These are phyloP conservation scores for Tephrocybe sp. DNA, from an alignment of 768 basidiomycete genomes.

Conservation along the genomic window DNA sequence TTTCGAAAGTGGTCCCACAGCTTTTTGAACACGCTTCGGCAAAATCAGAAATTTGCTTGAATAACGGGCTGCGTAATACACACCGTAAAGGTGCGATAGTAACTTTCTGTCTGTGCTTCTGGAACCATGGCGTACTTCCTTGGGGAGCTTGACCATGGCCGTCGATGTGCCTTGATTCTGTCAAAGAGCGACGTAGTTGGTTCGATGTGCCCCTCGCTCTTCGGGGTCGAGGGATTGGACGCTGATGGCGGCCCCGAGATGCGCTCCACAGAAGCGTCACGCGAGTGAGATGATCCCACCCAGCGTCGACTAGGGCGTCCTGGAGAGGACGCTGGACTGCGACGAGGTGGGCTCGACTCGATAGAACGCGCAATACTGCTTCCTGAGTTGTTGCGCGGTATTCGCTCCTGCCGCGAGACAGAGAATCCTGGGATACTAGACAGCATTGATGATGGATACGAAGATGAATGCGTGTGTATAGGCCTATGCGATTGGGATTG, in stretches of 20 bases:
- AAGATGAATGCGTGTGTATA: too few relatives aligned
- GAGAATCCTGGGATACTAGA: not conserved
- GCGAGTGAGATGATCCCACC: not conserved
- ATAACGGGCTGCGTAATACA: not conserved
- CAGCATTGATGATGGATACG: not conserved
- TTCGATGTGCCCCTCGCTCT: not conserved
- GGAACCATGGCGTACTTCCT: not conserved
- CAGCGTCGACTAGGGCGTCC: not conserved
- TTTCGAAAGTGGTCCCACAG: slow-evolving; percentile 29
- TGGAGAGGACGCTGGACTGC: slow-evolving; percentile 1
- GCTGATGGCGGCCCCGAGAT: not conserved
- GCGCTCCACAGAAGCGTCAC: slow-evolving; percentile 5
- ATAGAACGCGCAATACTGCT: not conserved
- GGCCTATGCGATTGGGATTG: too few relatives aligned
- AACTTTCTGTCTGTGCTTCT: slow-evolving; percentile 3
- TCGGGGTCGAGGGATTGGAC: not conserved
- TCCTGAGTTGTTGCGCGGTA: not conserved
- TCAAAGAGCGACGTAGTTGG: not conserved
- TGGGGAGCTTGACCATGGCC: slow-evolving; percentile 4
- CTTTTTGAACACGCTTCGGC: slow-evolving; percentile 31
- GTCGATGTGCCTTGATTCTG: not conserved
- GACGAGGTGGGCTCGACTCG: slow-evolving; percentile 5
- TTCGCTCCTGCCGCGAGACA: not conserved
- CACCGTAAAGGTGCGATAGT: slow-evolving; percentile 3
- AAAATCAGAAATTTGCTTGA: not conserved